Evolutionary conservation across 768 basidiomycete genomes (phyloP), one percentile per base, ranked within the genome.

Genomic region (Mycena galericulata): DNA sequence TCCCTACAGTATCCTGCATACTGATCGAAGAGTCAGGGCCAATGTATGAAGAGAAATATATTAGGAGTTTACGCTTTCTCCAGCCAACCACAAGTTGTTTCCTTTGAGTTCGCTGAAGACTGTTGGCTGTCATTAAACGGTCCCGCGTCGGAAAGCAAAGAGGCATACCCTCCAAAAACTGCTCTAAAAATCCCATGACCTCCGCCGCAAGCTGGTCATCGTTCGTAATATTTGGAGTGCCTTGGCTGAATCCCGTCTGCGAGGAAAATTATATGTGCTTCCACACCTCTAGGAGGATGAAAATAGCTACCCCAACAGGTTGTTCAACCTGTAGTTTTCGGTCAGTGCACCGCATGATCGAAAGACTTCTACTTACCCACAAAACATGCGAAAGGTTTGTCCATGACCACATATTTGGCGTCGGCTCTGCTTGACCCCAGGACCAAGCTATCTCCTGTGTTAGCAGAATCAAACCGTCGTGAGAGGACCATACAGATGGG

Each of bases 171-270:
- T 89, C 83, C 11, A 92, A 79, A 74, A 92, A 92, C 73, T 92
- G 91, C 56, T 85, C 83, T 64, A 92, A 69, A 74, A 92, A 92
- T 20, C 88, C 82, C 68, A 79, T 80, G 18, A 82, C 55, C 64
- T 84, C 76, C 22, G 78, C 87, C 9, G 89, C 89, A 0, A 93
- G 80, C 50, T 90, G 84, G 36, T 89, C 84, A 69, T 92, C 82
- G 60, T 83, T 85, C 72, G 89, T 81, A 50, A 88, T 90, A 62
- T 86, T 87, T 0, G 92, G 89, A 34, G 74, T 77, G 10, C 92
- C 92, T 73, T 89, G 90, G 32, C 88, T 90, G 75, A 90, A 93
- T 0, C 92, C 92, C 8, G 91, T 92, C 74, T 85, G 51, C 20
- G 45, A 24, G 7, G 50, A 30, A 46, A 36, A 2, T 32, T 53